Evolutionary conservation across 192 early-diverging fungal genomes (phyloP).

Genomic region (Chytriomyces confervae): DNA sequence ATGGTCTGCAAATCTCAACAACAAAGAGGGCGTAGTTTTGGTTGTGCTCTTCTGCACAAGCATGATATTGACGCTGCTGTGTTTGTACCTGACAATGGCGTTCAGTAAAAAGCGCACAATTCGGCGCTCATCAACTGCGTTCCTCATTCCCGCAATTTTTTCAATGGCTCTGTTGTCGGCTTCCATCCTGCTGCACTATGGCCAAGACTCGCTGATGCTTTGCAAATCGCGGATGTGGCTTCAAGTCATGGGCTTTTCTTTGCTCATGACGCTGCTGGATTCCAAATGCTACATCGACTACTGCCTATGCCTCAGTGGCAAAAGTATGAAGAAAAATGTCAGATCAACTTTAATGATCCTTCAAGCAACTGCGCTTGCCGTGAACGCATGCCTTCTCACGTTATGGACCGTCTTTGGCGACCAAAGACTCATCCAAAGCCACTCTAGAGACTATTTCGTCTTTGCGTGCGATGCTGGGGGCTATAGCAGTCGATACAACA

Average conservation of each 20-base stretch:
- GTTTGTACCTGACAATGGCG: background rate
- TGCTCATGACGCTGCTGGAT: background rate
- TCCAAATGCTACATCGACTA: constrained; percentile 11
- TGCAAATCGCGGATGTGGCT: constrained; percentile 18
- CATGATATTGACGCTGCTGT: background rate
- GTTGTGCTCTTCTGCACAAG: background rate
- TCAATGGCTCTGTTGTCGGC: background rate
- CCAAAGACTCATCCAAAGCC: background rate
- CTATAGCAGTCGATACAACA: background rate
- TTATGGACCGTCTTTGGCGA: background rate
- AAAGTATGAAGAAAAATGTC: background rate
- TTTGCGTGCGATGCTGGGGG: background rate
- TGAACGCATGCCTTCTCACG: background rate
- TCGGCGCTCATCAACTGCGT: background rate
- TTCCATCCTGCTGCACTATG: background rate
- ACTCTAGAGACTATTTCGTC: background rate
- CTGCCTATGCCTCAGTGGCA: background rate
- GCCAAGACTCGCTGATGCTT: background rate
- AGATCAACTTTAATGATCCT: background rate
- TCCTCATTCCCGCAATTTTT: background rate
- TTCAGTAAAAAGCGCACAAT: background rate
- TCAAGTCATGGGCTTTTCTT: constrained; percentile 20
- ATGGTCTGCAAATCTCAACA: background rate
- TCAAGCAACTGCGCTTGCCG: background rate
- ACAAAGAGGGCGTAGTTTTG: background rate